Evolutionary conservation across 495 filamentous ascomycete species (phyloP).

Genomic region (Penicillium ochrochloron): DNA sequence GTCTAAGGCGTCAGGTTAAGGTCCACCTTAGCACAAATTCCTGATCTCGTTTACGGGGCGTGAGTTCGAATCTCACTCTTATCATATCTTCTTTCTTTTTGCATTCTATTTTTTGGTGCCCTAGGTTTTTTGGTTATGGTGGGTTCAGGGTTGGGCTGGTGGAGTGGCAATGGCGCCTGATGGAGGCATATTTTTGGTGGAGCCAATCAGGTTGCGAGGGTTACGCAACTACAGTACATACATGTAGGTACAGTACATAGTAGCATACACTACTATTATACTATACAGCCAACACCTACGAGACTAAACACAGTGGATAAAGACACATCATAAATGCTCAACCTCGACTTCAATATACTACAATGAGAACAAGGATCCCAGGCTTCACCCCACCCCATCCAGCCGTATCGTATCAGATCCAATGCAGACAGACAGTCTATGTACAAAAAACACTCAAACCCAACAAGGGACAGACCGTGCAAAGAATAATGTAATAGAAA

Average conservation of each 20-base stretch:
- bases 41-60: slow-evolving; percentile 34
- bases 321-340: slow-evolving; percentile 2
- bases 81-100: slow-evolving; percentile 36
- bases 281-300: too few species aligned
- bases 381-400: neutral
- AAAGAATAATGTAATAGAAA: slow-evolving; percentile 8
- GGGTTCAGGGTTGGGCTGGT: neutral
- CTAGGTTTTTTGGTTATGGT: neutral
- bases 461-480: slow-evolving; percentile 1
- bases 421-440: slow-evolving; percentile 19
- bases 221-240: neutral
- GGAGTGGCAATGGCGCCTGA: neutral
- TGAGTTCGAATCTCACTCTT: slow-evolving; percentile 55
- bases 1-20: slow-evolving; percentile 46
- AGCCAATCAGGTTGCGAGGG: neutral
- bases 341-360: slow-evolving; percentile 21
- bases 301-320: neutral
- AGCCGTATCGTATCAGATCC: neutral
- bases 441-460: slow-evolving; percentile 16
- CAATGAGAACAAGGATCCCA: slow-evolving; percentile 15
- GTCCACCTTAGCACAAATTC: slow-evolving; percentile 34
- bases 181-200: neutral
- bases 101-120: neutral
- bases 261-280: too few species aligned
- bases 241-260: neutral